Evolutionary conservation across 1,284 basidiomycete species (phyloP), one percentile per base, ranked within the genome.

Genomic region (Pterulicium gracile): DNA sequence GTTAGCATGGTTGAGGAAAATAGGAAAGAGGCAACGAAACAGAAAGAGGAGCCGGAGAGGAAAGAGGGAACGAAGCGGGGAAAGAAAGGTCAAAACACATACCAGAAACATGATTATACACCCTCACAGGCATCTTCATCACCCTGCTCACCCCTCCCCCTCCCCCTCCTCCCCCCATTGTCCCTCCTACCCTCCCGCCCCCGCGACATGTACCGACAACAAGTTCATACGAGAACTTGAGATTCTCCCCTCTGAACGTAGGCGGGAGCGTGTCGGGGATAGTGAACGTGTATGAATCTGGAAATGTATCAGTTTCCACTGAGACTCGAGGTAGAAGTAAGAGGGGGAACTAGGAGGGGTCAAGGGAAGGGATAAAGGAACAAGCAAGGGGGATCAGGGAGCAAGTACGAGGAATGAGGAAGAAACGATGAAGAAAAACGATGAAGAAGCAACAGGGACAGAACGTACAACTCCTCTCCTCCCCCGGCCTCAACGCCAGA

Each of bases 211-310:
- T 84, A 1, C 93, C 92, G 1, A 98, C 73, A 7, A 88, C 72
- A 10, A 98, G 75, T 54, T 91, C 83, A 60, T 98, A 98, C 5
- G 83, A 82, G 61, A 98, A 94, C 54, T 74, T 75, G 51, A 97
- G 72, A 1, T 82, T 73, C 44, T 84, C 81, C 1, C 95, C 95
- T 35, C 78, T 75, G 66, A 88, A 96, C 0, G 92, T 90, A 0
- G 95, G 95, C 0, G 95, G 95, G 0, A 98, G 69, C 48, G 79
- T 79, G 3, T 78, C 68, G 0, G 95, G 93, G 1, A 97, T 66
- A 2, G 68, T 63, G 2, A 93, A 63, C 0, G 76, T 77, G 60
- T 94, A 95, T 1, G 79, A 80, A 61, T 88, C 91, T 94, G 54
- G 34, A 27, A 34, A 12, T 36, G 46, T 24, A 35, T 47, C 14